Evolutionary conservation across 257 asterid genomes (phyloP), one percentile per base, ranked within the genome.

Genomic region (Jasminum sambac): DNA sequence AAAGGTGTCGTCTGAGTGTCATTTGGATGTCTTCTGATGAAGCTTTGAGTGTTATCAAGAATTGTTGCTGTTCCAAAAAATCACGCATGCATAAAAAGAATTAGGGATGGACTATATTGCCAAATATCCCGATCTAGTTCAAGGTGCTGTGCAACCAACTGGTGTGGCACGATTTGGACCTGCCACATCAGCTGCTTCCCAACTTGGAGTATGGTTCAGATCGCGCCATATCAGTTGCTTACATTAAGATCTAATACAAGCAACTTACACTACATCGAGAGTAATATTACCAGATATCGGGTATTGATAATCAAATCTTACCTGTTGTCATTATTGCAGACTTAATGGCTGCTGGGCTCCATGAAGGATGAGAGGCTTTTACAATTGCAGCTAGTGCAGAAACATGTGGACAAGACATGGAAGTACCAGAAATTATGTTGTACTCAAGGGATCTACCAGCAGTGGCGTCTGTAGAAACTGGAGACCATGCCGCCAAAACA

Each of bases 291-390:
- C 42, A 3, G 14, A 50, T 48, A 48, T 50, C 9, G 10, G 42
- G 19, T 8, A 41, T 48, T 58, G 52, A 14, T 7, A 17, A 38
- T 62, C 34, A 41, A 74, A 42, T 44, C 23, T 40, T 78, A 85
- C 90, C 89, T 78, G 89, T 88, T 75, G 91, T 88, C 89, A 85
- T 88, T 55, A 88, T 76, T 6, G 89, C 89, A 19, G 88, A 88
- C 66, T 84, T 84, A 37, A 88, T 82, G 23, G 89, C 95, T 39
- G 95, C 86, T 1, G 95, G 89, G 64, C 88, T 80, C 89, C 91
- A 85, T 11, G 84, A 72, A 66, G 86, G 89, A 67, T 88, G 91
- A 62, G 23, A 76, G 42, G 88, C 70, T 48, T 88, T 88, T 0
- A 85, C 59, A 26, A 82, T 82, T 19, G 89, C 91, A 60, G 95